A percentile compares a stretch with the other conserved stretches of the same genome.
These are phyloP conservation scores for Chloroidium sp. DNA, from an alignment of 163 green algal genomes.

Conservation along the genomic window DNA sequence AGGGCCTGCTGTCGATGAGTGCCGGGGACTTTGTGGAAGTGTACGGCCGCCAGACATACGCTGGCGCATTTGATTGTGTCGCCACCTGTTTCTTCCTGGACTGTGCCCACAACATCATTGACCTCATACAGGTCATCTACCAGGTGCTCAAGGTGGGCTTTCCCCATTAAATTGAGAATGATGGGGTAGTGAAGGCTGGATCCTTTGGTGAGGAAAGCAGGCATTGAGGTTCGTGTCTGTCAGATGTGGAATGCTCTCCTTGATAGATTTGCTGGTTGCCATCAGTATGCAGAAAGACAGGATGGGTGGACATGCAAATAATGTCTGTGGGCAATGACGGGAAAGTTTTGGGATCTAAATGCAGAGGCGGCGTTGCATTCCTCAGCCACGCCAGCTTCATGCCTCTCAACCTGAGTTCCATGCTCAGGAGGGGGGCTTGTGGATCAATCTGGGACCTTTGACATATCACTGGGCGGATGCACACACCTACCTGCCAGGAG, in stretches of 20 bases:
- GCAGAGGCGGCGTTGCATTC: not conserved
- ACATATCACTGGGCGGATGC: slow-evolving; percentile 91
- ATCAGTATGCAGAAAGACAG: too few species aligned
- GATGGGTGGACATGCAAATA: too few species aligned
- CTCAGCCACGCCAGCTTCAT: too few species aligned
- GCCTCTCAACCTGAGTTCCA: not conserved
- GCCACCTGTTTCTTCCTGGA: slow-evolving; percentile 98
- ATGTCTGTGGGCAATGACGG: not conserved
- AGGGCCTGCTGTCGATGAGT: slow-evolving; percentile 82
- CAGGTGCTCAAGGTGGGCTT: slow-evolving; percentile 29
- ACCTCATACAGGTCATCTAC: slow-evolving; percentile 83
- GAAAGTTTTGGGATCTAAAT: not conserved
- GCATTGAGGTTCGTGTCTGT: too few species aligned
- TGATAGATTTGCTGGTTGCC: too few species aligned
- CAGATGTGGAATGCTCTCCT: too few species aligned
- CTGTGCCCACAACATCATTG: slow-evolving; percentile 91
- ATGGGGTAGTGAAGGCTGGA: not conserved
- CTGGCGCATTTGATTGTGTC: slow-evolving; percentile 71
- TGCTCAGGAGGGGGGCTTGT: slow-evolving; percentile 55
- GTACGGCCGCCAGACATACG: slow-evolving; percentile 55
- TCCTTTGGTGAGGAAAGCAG: too few species aligned
- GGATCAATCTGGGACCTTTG: slow-evolving; percentile 92
- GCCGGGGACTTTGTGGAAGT: slow-evolving; percentile 94
- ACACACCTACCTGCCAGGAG: slow-evolving; percentile 33
- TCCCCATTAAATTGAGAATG: not conserved